phyloP scores from a whole-genome alignment of 805 yeast genomes.

The Barnettozyma pratensis region DNA sequence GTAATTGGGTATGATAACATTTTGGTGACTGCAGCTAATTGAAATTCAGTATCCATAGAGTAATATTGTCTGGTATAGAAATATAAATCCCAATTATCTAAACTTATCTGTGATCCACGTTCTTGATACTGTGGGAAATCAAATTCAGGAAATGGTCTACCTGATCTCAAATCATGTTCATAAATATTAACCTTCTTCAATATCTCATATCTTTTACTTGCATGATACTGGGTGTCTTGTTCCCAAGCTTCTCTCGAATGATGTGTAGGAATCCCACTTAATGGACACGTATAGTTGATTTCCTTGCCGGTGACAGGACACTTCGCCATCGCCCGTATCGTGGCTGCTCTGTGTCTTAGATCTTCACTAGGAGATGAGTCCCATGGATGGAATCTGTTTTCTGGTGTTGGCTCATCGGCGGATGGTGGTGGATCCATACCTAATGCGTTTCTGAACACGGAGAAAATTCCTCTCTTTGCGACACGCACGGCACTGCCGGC shows the following conservation, averaged over 20 bases:
- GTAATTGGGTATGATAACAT: constrained; percentile 92
- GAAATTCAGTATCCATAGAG: constrained; percentile 96
- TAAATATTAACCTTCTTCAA: constrained; percentile 84
- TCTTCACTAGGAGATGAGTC: constrained; percentile 88
- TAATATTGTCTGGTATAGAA: constrained; percentile 89
- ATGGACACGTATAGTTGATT: constrained; percentile 84
- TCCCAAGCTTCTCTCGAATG: constrained; percentile 89
- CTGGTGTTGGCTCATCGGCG: constrained; percentile 62
- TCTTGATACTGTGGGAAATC: constrained; percentile 84
- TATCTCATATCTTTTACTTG: constrained; percentile 57
- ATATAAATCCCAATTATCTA: constrained; percentile 86
- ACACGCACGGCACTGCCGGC: no score
- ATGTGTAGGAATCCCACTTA: constrained; percentile 95
- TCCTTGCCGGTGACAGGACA: constrained; percentile 87
- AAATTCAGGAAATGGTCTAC: constrained; percentile 92
- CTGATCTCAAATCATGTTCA: constrained; percentile 93
- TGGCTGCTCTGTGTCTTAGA: constrained; percentile 85
- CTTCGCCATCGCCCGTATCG: constrained; percentile 77
- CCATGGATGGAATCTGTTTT: constrained; percentile 81
- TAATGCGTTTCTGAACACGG: constrained; percentile 40
- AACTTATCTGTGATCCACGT: constrained; percentile 67
- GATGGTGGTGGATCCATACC: constrained; percentile 62
- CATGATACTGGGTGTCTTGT: constrained; percentile 67
- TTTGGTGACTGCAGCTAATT: constrained; percentile 91
- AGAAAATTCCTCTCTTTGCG: constrained; percentile 27